Conservation (phyloP, 139 green algal species). For the Volvox reticuliferus region DNA sequence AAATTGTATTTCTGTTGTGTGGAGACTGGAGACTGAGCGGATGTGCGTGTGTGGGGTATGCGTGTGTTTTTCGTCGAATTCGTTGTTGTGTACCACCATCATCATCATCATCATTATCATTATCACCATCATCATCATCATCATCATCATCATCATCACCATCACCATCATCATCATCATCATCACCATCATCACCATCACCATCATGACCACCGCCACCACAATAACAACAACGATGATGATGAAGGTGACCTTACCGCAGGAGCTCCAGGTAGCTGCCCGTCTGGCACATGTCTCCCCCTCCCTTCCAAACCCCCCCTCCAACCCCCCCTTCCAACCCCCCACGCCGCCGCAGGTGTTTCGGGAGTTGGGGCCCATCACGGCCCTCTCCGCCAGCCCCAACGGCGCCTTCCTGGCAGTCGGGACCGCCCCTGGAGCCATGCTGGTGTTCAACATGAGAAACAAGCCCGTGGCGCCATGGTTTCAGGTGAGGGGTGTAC, state of each 20-base stretch:
- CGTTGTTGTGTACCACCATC: no score
- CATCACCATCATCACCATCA: no score
- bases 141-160: no score
- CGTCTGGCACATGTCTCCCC: no score
- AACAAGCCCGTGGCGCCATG: slow-evolving; percentile 44
- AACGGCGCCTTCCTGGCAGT: slow-evolving; percentile 58
- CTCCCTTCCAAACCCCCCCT: not conserved
- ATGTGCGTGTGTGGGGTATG: not conserved
- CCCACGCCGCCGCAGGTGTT: slow-evolving; percentile 32
- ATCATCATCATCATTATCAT: no score
- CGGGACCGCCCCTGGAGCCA: slow-evolving; percentile 57
- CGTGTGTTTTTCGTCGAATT: not conserved
- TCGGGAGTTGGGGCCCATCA: slow-evolving; percentile 54
- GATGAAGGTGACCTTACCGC: no score
- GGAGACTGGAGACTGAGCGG: not conserved
- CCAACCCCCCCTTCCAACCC: no score
- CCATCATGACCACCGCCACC: no score
- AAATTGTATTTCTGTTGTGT: not conserved
- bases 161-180: no score
- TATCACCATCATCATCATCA: no score
- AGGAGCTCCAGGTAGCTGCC: no score
- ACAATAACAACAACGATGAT: no score
- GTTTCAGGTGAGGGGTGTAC: slow-evolving; percentile 58
- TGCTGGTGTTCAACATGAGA: slow-evolving; percentile 66
- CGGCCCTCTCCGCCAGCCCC: slow-evolving; percentile 43